phyloP scores from a whole-genome alignment of 2,329 filamentous ascomycete species.

The Scedosporium aurantiacum region DNA sequence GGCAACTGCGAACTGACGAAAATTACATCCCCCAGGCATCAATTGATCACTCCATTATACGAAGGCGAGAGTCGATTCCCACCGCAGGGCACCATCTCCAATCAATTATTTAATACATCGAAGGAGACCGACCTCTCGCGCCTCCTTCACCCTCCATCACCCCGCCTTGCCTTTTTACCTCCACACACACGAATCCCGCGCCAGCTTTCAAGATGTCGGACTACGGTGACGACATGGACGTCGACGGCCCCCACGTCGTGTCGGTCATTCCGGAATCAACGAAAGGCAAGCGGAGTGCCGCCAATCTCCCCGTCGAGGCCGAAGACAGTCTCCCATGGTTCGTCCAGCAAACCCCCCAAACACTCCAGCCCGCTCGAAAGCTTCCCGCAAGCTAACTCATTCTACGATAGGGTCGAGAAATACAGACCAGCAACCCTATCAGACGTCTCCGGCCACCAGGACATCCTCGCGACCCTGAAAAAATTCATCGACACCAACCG shows the following conservation, averaged over 20 bases:
- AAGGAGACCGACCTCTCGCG: no score
- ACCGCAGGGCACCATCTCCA: no score
- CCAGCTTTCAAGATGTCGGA: conserved; percentile 39
- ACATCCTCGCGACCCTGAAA: conserved; percentile 95
- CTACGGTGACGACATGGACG: conserved; percentile 46
- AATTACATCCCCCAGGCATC: background rate
- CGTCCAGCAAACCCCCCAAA: conserved; percentile 10
- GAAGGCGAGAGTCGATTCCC: no score
- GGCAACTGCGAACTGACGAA: no score
- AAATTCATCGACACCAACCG: conserved; percentile 93
- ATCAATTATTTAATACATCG: no score
- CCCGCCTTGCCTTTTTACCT: background rate
- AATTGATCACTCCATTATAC: no score
- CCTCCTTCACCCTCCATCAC: background rate
- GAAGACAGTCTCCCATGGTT: conserved; percentile 92
- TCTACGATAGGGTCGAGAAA: conserved; percentile 70
- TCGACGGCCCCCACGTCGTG: conserved; percentile 36
- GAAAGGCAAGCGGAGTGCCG: conserved; percentile 86
- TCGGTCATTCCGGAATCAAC: conserved; percentile 37
- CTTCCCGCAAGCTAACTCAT: conserved; percentile 1
- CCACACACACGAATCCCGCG: background rate
- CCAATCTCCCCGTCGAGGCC: conserved; percentile 86
- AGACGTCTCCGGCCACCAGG: conserved; percentile 93
- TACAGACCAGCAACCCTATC: conserved; percentile 81
- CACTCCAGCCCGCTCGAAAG: background rate